Evolutionary conservation across 495 filamentous ascomycete species (phyloP), one percentile per base, ranked within the genome.

Genomic region (Trichoderma virens): DNA sequence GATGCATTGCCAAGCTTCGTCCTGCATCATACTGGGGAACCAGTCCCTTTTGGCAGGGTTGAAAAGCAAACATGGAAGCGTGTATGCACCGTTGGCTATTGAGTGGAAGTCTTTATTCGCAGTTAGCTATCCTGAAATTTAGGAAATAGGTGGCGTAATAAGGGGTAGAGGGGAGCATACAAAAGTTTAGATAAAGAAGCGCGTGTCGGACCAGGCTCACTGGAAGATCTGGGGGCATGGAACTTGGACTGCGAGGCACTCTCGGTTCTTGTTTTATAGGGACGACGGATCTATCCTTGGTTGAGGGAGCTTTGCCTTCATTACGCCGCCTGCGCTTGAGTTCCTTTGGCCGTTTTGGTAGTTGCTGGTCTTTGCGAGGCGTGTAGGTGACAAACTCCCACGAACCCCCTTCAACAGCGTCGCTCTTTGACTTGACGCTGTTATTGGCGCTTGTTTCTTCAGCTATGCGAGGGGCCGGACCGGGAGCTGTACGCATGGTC

Each of bases 11-110:
- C 51, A 56, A 30, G 51, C 27, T 18, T 56, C 51, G 30, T 56
- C 51, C 25, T 56, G 16, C 51, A 56, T 56, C 51, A 56, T 56
- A 5, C 25, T 56, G 51, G 51, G 51, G 13, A 56, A 56, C 51
- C 51, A 56, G 51, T 56, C 51, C 14, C 51, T 56, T 30, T 56
- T 56, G 51, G 51, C 51, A 13, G 51, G 51, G 51, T 56, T 56
- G 51, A 56, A 56, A 18, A 56, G 51, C 9, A 56, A 25, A 6
- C 51, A 56, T 3, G 51, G 51, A 13, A 56, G 51, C 16, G 25
- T 56, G 20, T 56, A 56, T 28, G 51, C 11, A 25, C 27, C 51
- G 7, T 23, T 28, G 25, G 51, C 51, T 56, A 56, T 56, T 30
- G 51, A 56, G 13, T 56, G 51, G 23, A 56, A 56, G 27, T 56